A percentile compares a stretch with the other conserved stretches of the same genome.
Evolutionary conservation across 2,329 filamentous ascomycete species (phyloP).

Genomic region (Claviceps sp.): DNA sequence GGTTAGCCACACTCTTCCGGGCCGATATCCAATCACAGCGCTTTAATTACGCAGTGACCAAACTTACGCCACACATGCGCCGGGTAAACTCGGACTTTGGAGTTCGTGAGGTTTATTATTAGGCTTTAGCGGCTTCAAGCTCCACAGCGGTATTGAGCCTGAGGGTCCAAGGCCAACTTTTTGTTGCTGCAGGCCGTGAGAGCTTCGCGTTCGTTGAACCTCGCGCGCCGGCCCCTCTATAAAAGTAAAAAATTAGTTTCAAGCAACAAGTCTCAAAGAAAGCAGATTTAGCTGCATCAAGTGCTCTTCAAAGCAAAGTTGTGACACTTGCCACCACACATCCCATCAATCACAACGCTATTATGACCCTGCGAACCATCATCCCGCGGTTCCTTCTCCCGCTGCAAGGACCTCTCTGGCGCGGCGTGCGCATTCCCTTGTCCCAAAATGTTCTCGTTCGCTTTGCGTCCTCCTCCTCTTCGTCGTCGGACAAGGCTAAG

Average conservation of each 20-base stretch:
- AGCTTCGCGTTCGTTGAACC: neutral
- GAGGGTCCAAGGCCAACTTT: constrained; percentile 5
- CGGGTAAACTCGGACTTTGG: constrained; percentile 22
- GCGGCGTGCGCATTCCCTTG: constrained; percentile 22
- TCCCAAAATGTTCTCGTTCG: constrained; percentile 23
- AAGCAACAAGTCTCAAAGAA: too few relatives aligned
- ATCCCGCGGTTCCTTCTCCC: constrained; percentile 60
- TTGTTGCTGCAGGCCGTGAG: neutral
- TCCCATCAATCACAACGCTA: constrained; percentile 5
- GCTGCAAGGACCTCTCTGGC: constrained; percentile 44
- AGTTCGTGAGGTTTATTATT: too few relatives aligned
- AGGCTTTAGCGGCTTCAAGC: neutral
- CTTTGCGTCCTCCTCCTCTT: constrained; percentile 17
- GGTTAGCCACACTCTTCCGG: constrained; percentile 21
- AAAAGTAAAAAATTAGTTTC: neutral
- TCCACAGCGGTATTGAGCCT: neutral
- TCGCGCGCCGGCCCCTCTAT: neutral
- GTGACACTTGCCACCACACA: neutral
- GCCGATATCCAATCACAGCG: constrained; percentile 23
- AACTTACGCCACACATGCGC: constrained; percentile 8
- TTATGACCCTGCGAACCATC: constrained; percentile 33
- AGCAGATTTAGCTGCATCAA: neutral
- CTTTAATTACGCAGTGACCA: constrained; percentile 19
- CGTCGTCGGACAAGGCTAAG: constrained; percentile 12
- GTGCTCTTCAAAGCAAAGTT: neutral